phyloP scores from a whole-genome alignment of 2,329 filamentous ascomycete genomes.

The Mycosphaerella arachidis region DNA sequence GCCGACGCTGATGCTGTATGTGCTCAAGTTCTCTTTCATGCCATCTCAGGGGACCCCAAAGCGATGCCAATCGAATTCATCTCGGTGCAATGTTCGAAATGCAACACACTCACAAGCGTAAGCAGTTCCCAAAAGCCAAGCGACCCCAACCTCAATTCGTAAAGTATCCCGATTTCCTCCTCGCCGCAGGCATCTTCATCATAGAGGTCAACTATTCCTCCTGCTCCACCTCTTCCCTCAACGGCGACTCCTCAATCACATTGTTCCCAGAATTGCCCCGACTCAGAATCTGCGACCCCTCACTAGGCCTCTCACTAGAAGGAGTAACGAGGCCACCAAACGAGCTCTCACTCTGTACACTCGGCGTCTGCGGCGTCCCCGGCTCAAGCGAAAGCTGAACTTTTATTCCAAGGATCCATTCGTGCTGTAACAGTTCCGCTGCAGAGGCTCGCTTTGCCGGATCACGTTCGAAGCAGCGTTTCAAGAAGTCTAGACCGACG shows the following conservation, averaged over 20 bases:
- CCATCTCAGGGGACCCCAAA: too few relatives aligned
- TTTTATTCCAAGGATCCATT: constrained; percentile 65
- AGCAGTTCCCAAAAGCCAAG: not conserved
- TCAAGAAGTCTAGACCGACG: constrained; percentile 80
- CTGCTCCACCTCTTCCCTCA: constrained; percentile 1
- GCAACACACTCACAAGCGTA: not conserved
- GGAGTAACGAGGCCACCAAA: constrained; percentile 13
- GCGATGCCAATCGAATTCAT: too few relatives aligned
- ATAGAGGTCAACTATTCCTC: not conserved
- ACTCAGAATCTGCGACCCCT: not conserved
- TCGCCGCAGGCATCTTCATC: not conserved
- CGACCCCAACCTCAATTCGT: not conserved
- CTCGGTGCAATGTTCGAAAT: not conserved
- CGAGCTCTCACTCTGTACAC: constrained; percentile 10
- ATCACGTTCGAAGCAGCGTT: constrained; percentile 80
- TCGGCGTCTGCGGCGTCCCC: constrained; percentile 41
- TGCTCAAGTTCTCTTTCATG: not conserved
- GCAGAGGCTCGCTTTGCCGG: constrained; percentile 74
- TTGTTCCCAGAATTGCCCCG: constrained; percentile 4
- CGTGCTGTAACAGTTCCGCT: constrained; percentile 85
- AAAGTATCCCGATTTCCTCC: not conserved
- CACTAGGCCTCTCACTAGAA: constrained; percentile 7
- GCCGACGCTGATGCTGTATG: not conserved
- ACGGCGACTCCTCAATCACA: not conserved
- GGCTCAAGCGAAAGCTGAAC: constrained; percentile 46